Evolutionary conservation across 108 stramenopile species (phyloP).

Genomic region (Cyclotella cryptica): DNA sequence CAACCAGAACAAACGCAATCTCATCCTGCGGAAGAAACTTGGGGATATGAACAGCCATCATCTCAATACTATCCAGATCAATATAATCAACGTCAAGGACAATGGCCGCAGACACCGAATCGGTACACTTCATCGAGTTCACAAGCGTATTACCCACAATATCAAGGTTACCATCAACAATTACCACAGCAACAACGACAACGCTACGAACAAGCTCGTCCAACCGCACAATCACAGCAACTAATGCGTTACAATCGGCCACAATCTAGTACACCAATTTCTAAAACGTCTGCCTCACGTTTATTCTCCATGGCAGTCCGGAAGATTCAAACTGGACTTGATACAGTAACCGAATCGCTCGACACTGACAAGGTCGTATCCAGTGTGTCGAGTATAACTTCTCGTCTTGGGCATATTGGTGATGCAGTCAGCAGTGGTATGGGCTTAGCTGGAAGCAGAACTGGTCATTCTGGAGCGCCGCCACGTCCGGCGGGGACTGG

Average conservation of each 20-base stretch:
- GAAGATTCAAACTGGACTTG: slow-evolving; percentile 47
- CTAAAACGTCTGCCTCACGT: slow-evolving; percentile 29
- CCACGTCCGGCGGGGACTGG: neutral
- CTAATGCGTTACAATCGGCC: slow-evolving; percentile 7
- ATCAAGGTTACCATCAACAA: slow-evolving; percentile 18
- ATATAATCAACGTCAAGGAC: slow-evolving; percentile 6
- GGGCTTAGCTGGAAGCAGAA: slow-evolving; percentile 10
- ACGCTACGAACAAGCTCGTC: neutral
- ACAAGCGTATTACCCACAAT: neutral
- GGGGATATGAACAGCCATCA: slow-evolving; percentile 22
- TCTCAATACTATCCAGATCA: slow-evolving; percentile 19
- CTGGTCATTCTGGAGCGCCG: neutral
- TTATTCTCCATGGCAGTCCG: slow-evolving; percentile 36
- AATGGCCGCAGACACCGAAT: neutral
- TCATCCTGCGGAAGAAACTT: slow-evolving; percentile 11
- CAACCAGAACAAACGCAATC: neutral
- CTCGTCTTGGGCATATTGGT: slow-evolving; percentile 42
- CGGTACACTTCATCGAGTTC: neutral
- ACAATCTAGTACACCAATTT: slow-evolving; percentile 6
- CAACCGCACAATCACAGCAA: slow-evolving; percentile 19
- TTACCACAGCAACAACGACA: slow-evolving; percentile 6
- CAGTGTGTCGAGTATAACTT: slow-evolving; percentile 42
- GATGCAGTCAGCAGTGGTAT: slow-evolving; percentile 19
- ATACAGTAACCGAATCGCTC: slow-evolving; percentile 42
- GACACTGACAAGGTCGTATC: slow-evolving; percentile 42